A percentile compares a stretch with the other conserved stretches of the same genome.
Evolutionary conservation across 345 rosid genomes (phyloP).

Genomic region (Citrus unshiu): DNA sequence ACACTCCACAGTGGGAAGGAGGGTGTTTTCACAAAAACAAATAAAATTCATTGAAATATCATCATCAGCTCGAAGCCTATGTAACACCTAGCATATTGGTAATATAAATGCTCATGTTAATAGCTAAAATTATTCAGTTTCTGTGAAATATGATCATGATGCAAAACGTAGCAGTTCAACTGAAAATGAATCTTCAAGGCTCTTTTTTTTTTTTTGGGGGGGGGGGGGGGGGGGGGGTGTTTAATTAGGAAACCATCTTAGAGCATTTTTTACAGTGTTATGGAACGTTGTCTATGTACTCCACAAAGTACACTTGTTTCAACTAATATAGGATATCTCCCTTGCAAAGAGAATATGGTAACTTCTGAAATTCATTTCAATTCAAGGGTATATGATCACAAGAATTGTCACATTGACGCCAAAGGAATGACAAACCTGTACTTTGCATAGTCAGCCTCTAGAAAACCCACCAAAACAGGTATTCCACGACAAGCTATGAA

Average conservation of each 20-base stretch:
- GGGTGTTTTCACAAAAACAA: not conserved
- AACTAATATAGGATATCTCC: not conserved
- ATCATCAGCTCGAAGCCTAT: not conserved
- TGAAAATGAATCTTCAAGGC: not conserved
- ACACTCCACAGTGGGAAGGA: not conserved
- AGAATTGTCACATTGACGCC: not conserved
- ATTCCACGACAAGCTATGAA: constrained; percentile 96
- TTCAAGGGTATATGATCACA: not conserved
- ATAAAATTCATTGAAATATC: not conserved
- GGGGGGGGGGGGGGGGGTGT: too few species aligned
- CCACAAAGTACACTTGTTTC: not conserved
- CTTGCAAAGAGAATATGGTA: not conserved
- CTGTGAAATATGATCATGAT: not conserved
- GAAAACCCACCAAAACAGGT: constrained; percentile 89
- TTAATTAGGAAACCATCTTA: not conserved
- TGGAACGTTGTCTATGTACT: not conserved
- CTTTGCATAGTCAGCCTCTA: constrained; percentile 95
- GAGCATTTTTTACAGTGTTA: not conserved
- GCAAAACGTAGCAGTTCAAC: not conserved
- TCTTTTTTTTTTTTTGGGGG: not conserved
- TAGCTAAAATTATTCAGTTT: not conserved
- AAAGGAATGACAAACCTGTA: constrained; percentile 59
- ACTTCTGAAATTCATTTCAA: not conserved
- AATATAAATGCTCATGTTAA: not conserved
- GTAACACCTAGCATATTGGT: too few species aligned